Conservation (phyloP, 495 filamentous ascomycete genomes). For the Aspergillus diversus region DNA sequence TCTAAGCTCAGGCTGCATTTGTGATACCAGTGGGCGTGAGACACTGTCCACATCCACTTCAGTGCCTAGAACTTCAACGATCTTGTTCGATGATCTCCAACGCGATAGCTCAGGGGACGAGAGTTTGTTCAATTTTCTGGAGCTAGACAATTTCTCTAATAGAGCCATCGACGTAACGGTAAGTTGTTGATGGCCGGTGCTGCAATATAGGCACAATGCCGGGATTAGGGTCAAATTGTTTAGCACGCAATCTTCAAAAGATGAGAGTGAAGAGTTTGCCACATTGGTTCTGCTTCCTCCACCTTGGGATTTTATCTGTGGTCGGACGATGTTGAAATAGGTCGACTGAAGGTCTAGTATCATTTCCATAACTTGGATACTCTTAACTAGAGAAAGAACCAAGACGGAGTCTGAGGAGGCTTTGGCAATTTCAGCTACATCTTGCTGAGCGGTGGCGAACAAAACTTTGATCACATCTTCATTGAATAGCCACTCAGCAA, state of each 20-base stretch:
- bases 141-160: slow-evolving; percentile 82
- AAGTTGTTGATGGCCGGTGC: slow-evolving; percentile 74
- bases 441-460: slow-evolving; percentile 74
- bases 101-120: slow-evolving; percentile 45
- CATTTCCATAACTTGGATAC: slow-evolving; percentile 77
- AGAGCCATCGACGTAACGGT: slow-evolving; percentile 77
- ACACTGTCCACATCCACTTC: slow-evolving; percentile 71
- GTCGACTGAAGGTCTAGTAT: slow-evolving; percentile 87
- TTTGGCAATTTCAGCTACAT: slow-evolving; percentile 66
- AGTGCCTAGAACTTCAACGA: slow-evolving; percentile 75
- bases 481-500: slow-evolving; percentile 98
- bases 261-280: slow-evolving; percentile 72
- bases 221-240: slow-evolving; percentile 76
- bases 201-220: slow-evolving; percentile 80
- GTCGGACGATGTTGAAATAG: slow-evolving; percentile 83
- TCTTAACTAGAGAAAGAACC: slow-evolving; percentile 71
- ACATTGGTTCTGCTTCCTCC: slow-evolving; percentile 51
- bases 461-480: slow-evolving; percentile 81
- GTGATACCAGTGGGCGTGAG: slow-evolving; percentile 64
- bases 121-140: slow-evolving; percentile 68
- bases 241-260: slow-evolving; percentile 90
- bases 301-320: slow-evolving; percentile 65
- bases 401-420: slow-evolving; percentile 73
- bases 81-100: slow-evolving; percentile 70
- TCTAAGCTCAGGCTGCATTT: slow-evolving; percentile 61